Evolutionary conservation across 192 early-diverging fungal species (phyloP).

Genomic region (Geosiphon pyriformis): DNA sequence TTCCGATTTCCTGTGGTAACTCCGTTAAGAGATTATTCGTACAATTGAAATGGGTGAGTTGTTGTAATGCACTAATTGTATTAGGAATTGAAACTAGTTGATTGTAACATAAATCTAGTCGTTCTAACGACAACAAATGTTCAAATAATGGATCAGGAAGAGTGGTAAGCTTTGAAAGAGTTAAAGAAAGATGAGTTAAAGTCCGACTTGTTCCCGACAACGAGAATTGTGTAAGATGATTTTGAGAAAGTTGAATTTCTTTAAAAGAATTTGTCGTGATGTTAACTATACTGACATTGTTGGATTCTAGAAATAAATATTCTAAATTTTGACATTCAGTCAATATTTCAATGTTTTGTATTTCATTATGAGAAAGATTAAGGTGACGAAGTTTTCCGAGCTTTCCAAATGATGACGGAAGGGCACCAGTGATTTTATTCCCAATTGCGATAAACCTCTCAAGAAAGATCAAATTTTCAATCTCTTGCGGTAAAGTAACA

Average conservation of each 20-base stretch:
- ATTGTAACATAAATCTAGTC: constrained; percentile 63
- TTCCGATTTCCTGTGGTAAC: constrained; percentile 65
- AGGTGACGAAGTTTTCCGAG: constrained; percentile 61
- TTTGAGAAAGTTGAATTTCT: constrained; percentile 56
- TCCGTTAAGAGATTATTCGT: constrained; percentile 64
- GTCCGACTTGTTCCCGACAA: constrained; percentile 38
- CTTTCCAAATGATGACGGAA: constrained; percentile 57
- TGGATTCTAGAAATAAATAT: constrained; percentile 65
- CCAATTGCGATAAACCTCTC: constrained; percentile 60
- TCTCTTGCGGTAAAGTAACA: constrained; percentile 61
- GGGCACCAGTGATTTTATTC: constrained; percentile 66
- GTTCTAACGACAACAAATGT: constrained; percentile 49
- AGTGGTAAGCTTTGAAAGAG: constrained; percentile 65
- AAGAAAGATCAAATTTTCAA: constrained; percentile 60
- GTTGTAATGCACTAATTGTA: constrained; percentile 50
- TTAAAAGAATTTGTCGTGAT: constrained; percentile 52
- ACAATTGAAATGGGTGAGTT: constrained; percentile 51
- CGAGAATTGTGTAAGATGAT: constrained; percentile 64
- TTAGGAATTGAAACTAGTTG: constrained; percentile 61
- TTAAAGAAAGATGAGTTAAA: constrained; percentile 49
- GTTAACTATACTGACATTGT: constrained; percentile 59
- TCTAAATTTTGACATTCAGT: constrained; percentile 54
- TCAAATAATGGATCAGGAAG: constrained; percentile 58
- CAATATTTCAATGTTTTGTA: constrained; percentile 60
- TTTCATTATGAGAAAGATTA: constrained; percentile 76